These are phyloP conservation scores for Ogataea trehalophila DNA, from an alignment of 805 yeast genomes.

Conservation along the genomic window DNA sequence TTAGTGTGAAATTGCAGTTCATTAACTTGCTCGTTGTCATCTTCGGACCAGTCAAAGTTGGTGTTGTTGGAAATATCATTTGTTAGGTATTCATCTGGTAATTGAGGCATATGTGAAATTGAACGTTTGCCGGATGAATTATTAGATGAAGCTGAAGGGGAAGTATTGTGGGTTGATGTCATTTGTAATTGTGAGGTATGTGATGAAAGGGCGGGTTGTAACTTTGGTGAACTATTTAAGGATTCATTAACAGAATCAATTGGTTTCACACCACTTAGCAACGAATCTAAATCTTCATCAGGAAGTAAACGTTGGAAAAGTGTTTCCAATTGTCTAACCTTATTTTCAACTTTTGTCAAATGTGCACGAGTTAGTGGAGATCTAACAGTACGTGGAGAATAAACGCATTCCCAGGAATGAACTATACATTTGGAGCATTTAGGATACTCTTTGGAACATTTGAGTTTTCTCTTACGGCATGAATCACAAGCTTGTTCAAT, in stretches of 20 bases:
- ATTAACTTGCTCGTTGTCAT: constrained; percentile 37
- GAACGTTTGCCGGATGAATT: background rate
- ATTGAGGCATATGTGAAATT: constrained; percentile 12
- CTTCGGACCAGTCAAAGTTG: constrained; percentile 60
- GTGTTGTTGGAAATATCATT: constrained; percentile 28
- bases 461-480: constrained; percentile 73
- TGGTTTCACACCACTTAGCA: constrained; percentile 16
- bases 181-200: background rate
- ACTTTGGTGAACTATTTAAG: constrained; percentile 12
- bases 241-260: constrained; percentile 11
- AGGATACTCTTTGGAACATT: constrained; percentile 76
- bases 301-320: constrained; percentile 40
- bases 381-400: constrained; percentile 73
- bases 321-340: constrained; percentile 43
- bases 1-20: background rate
- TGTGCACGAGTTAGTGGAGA: constrained; percentile 81
- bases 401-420: constrained; percentile 70
- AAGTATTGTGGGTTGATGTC: constrained; percentile 6
- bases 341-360: constrained; percentile 67
- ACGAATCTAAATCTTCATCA: constrained; percentile 39
- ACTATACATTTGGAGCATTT: constrained; percentile 69
- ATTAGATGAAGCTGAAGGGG: constrained; percentile 1
- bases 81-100: constrained; percentile 25
- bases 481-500: constrained; percentile 74
- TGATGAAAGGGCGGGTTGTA: constrained; percentile 1